Percentiles rank a stretch among this genome's conserved stretches.
Conservation (phyloP, 371 early-diverging fungal genomes). For the Funneliformis caledonium region DNA sequence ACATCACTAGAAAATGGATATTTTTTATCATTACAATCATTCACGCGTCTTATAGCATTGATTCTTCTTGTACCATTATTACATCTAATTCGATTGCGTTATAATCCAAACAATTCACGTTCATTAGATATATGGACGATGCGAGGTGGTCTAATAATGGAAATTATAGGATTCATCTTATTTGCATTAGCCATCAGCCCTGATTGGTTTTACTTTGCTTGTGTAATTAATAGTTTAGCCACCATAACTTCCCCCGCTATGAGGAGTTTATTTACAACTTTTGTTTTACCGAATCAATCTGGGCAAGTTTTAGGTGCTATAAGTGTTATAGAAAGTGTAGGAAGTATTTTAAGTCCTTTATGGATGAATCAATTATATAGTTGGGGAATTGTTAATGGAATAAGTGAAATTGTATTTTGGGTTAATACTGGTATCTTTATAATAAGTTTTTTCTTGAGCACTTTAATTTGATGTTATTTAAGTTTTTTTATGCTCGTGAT, state of each 20-base stretch:
- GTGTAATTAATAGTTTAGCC: conserved; percentile 22
- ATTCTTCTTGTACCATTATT: conserved; percentile 18
- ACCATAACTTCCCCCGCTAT: conserved; percentile 32
- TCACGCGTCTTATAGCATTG: conserved; percentile 22
- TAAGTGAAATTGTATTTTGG: conserved; percentile 33
- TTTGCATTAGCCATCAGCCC: conserved; percentile 23
- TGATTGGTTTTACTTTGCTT: conserved; percentile 28
- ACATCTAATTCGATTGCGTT: not conserved
- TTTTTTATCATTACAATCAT: conserved; percentile 30
- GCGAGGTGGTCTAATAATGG: conserved; percentile 18
- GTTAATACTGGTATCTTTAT: not conserved
- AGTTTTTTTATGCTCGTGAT: too few relatives aligned
- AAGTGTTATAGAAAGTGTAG: conserved; percentile 22
- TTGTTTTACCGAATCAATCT: conserved; percentile 23
- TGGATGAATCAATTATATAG: conserved; percentile 31
- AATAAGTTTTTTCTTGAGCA: not conserved
- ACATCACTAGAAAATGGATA: conserved; percentile 33
- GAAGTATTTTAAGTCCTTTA: conserved; percentile 29
- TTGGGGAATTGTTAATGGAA: not conserved
- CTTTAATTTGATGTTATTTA: conserved; percentile 4
- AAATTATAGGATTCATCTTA: conserved; percentile 26
- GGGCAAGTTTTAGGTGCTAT: conserved; percentile 32
- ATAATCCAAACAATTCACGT: not conserved
- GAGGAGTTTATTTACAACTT: conserved; percentile 24
- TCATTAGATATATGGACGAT: conserved; percentile 5